Evolutionary conservation across 495 filamentous ascomycete genomes (phyloP), one percentile per base, ranked within the genome.

Genomic region (Astrocystis sublimbata): DNA sequence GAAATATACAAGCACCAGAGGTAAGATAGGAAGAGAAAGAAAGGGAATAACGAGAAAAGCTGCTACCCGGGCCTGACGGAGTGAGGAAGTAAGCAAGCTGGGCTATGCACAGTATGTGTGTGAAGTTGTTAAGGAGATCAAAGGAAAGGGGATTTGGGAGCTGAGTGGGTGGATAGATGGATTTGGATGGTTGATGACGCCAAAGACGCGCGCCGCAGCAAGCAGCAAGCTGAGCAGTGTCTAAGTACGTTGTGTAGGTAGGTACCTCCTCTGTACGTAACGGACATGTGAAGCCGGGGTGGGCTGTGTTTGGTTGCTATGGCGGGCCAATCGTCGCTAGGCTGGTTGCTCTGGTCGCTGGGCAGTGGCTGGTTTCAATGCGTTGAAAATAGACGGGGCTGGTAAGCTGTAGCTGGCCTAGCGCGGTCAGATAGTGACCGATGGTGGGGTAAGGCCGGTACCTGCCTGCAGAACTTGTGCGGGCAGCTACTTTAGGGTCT

Each of bases 311-410:
- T 17, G 43, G 33, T 49, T 43, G 42, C 58, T 10, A 28, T 28
- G 58, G 35, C 41, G 45, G 38, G 46, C 58, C 58, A 60, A 60
- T 60, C 23, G 46, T 30, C 24, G 28, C 42, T 8, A 12, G 52
- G 13, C 28, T 5, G 38, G 54, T 28, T 12, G 38, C 45, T 42
- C 28, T 5, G 38, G 54, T 28, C n/a, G 38, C 45, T 42, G 13
- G 21, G 36, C 58, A 60, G 58, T 61, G 58, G 58, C 58, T 61
- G 58, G 58, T 61, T 35, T 28, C 24, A 5, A 57, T 26, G 38
- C 54, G 13, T 23, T 3, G n/a, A 53, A 42, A 61, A 61, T 61
- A 10, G 38, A 61, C 58, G 58, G 38, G 58, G 58, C 43, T 61
- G 47, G 47, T 53, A 6, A 6, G 13, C 6, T 36, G 33, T 36